Evolutionary conservation across 2,329 filamentous ascomycete species (phyloP), one percentile per base, ranked within the genome.

Genomic region (Bipolaris cookei): DNA sequence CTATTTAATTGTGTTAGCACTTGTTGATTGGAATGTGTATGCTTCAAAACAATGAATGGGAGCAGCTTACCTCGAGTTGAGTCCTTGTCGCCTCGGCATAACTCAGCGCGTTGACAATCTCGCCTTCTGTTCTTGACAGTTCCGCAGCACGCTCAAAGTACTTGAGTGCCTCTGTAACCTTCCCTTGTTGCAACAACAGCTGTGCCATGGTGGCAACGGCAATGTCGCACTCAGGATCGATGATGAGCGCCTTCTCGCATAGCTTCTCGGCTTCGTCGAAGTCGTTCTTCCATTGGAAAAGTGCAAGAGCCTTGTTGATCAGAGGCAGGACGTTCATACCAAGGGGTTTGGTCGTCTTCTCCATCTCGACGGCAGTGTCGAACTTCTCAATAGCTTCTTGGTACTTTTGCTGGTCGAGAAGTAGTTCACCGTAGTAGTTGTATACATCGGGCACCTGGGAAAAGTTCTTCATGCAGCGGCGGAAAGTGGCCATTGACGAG

Each of bases 271-370:
- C 94, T 78, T 97, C 94, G 59, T 86, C 83, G 75, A 96, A 98
- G 79, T 98, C 94, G 72, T 96, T 90, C 84, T 97, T 98, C 90
- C 93, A 97, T 77, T 99, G 95, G 86, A 97, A 98, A 44, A 98
- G 83, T 11, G 94, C 92, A 25, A 99, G 85, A 4, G 95, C 93
- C 83, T 99, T 99, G 87, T 99, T 99, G 81, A 99, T 98, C 48
- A 99, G 83, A 13, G 95, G 95, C 63, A 99, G 82, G 28, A 99
- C 95, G 72, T 99, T 99, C 89, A 99, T 98, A 60, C 92, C 90
- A 78, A 95, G 89, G 13, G 93, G 93, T 82, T 96, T 96, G 64
- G 88, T 89, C 78, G 91, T 88, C 83, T 95, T 96, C 85, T 99
- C 95, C 89, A 98, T 94, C 75, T 98, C 93, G 65, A 98, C 93